Evolutionary conservation across 2,329 filamentous ascomycete species (phyloP).

Genomic region (Xylariaceae sp.): DNA sequence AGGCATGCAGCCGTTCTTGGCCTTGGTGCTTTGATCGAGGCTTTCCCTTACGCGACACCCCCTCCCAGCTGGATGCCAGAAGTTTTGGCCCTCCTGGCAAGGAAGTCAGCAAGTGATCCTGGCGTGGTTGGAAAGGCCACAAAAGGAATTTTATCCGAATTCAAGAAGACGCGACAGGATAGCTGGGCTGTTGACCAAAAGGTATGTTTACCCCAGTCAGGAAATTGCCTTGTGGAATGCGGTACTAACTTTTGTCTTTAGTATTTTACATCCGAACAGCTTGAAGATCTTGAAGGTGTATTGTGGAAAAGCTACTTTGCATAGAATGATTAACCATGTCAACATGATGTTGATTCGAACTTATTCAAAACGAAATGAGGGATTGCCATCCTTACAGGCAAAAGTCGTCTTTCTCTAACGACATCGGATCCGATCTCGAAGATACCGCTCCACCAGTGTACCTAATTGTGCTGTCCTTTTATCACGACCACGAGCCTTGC

Average conservation of each 20-base stretch:
- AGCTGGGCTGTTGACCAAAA: conserved; percentile 98
- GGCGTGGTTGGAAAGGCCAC: conserved; percentile 94
- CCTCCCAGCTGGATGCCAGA: conserved; percentile 93
- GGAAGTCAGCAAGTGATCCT: conserved; percentile 79
- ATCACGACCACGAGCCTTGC: no score
- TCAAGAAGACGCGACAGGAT: conserved; percentile 99
- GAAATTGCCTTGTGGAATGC: conserved; percentile 11
- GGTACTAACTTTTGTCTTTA: conserved; percentile 32
- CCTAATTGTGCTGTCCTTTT: no score
- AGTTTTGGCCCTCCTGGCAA: conserved; percentile 78
- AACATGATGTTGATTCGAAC: no score
- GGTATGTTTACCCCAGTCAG: conserved; percentile 48
- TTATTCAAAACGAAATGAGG: no score
- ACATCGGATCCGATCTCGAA: no score
- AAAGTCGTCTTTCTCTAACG: no score
- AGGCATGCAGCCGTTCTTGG: conserved; percentile 90
- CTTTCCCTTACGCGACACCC: conserved; percentile 92
- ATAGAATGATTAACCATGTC: conserved; percentile 41
- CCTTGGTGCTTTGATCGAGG: conserved; percentile 84
- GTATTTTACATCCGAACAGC: conserved; percentile 85
- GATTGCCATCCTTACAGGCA: no score
- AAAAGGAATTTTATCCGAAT: conserved; percentile 89
- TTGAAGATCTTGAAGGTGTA: conserved; percentile 93
- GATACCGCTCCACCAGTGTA: no score
- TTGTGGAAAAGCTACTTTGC: conserved; percentile 99